These are phyloP conservation scores for Knoxdaviesia proteae DNA, from an alignment of 2,329 filamentous ascomycete species.

Conservation along the genomic window DNA sequence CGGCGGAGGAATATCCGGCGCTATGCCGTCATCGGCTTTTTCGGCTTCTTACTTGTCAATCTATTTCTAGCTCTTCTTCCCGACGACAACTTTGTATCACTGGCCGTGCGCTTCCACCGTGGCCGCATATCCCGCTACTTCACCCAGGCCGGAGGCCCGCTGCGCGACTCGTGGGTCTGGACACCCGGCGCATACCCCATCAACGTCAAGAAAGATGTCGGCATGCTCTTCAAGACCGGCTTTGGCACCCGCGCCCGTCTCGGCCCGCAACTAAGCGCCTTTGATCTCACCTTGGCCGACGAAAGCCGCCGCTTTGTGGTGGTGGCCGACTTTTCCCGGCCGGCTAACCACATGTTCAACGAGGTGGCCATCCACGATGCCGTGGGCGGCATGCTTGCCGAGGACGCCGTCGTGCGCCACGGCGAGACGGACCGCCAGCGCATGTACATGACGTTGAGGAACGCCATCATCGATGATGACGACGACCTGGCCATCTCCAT, in stretches of 20 bases:
- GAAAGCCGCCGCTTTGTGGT: constrained; percentile 21
- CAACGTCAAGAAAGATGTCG: constrained; percentile 23
- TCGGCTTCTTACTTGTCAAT: neutral
- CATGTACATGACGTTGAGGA: constrained; percentile 19
- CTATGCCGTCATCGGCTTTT: neutral
- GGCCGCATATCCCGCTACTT: constrained; percentile 12
- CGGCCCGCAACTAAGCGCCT: constrained; percentile 22
- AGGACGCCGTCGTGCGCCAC: constrained; percentile 10
- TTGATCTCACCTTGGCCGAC: constrained; percentile 12
- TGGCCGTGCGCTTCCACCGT: constrained; percentile 6
- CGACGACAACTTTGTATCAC: constrained; percentile 4
- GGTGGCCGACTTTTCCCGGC: constrained; percentile 19
- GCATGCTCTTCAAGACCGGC: constrained; percentile 32
- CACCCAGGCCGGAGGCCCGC: constrained; percentile 8
- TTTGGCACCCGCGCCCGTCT: constrained; percentile 30
- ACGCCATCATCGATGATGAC: constrained; percentile 17
- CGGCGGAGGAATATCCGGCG: constrained; percentile 1
- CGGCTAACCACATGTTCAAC: neutral
- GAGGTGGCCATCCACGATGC: constrained; percentile 16
- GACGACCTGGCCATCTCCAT: constrained; percentile 16
- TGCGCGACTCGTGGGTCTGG: constrained; percentile 20
- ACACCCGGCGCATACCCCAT: constrained; percentile 18
- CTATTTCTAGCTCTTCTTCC: constrained; percentile 2
- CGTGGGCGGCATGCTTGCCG: constrained; percentile 13
- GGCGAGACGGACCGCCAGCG: constrained; percentile 13